Percentiles rank a stretch among this genome's conserved stretches.
Evolutionary conservation across 2,329 filamentous ascomycete genomes (phyloP).

Genomic region (Beauveria asiatica): DNA sequence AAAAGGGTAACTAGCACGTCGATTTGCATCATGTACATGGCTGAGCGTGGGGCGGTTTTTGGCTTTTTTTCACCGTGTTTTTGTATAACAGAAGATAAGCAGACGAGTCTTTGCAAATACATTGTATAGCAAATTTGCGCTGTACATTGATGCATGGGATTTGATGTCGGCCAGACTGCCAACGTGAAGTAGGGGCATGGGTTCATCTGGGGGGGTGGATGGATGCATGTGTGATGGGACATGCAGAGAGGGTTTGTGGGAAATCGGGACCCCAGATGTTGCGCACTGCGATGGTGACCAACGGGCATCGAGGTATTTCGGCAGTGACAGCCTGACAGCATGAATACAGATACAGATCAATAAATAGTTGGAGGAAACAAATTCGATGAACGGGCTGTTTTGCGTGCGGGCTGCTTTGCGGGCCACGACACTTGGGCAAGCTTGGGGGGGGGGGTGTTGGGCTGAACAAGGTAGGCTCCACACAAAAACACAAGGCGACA

Average conservation of each 20-base stretch:
- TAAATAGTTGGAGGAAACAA: no score
- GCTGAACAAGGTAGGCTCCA: conserved; percentile 3
- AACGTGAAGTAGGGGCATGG: neutral
- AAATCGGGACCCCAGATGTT: no score
- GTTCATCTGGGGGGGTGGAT: neutral
- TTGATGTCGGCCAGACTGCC: neutral
- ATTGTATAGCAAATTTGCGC: neutral
- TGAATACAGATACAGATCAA: no score
- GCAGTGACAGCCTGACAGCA: no score
- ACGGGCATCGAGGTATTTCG: no score
- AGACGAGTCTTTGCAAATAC: neutral
- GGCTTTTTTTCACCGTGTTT: neutral
- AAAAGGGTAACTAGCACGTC: neutral
- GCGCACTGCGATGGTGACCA: neutral
- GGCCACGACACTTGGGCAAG: neutral
- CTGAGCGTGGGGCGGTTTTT: conserved; percentile 1
- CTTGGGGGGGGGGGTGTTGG: conserved; percentile 4
- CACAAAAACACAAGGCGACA: neutral
- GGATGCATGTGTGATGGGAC: neutral
- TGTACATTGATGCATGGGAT: neutral
- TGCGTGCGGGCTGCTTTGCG: no score
- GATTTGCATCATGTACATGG: conserved; percentile 6
- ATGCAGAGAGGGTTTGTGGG: neutral
- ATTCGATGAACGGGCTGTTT: no score
- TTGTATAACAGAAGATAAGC: conserved; percentile 5